These are phyloP conservation scores for Pythium monospermum DNA, from an alignment of 352 stramenopile species.

Conservation along the genomic window DNA sequence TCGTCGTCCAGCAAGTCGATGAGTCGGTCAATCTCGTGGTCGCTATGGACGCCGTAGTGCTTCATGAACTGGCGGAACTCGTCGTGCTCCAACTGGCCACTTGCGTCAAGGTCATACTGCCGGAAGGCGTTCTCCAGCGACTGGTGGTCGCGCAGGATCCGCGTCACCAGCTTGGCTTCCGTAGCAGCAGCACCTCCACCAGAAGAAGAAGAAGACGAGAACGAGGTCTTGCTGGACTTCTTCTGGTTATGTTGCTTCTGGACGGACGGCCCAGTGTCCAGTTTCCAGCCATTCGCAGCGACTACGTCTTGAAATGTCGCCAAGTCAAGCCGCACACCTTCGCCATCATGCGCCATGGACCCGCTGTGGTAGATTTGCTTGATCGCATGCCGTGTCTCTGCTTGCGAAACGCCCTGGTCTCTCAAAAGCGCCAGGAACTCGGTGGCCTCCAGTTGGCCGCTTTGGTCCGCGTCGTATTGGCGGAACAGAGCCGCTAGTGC, in stretches of 20 bases:
- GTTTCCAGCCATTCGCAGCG: slow-evolving; percentile 18
- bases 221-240: no score
- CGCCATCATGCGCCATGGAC: no score
- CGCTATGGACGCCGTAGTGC: slow-evolving; percentile 37
- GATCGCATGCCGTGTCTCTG: slow-evolving; percentile 23
- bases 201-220: no score
- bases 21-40: slow-evolving; percentile 30
- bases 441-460: slow-evolving; percentile 26
- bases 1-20: slow-evolving; percentile 37
- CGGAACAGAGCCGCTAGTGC: slow-evolving; percentile 25
- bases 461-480: slow-evolving; percentile 35
- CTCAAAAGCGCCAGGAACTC: slow-evolving; percentile 32
- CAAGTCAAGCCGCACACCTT: slow-evolving; percentile 15
- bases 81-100: slow-evolving; percentile 37
- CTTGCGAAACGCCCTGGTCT: slow-evolving; percentile 28
- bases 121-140: slow-evolving; percentile 35
- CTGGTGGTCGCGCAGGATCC: slow-evolving; percentile 30
- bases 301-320: slow-evolving; percentile 23
- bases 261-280: neutral
- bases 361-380: no score
- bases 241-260: neutral
- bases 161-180: slow-evolving; percentile 18
- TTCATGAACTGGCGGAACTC: slow-evolving; percentile 51
- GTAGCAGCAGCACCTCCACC: no score
- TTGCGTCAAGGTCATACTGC: slow-evolving; percentile 33